Conservation (phyloP, 306 rosid species). For the Vigna angularis region DNA sequence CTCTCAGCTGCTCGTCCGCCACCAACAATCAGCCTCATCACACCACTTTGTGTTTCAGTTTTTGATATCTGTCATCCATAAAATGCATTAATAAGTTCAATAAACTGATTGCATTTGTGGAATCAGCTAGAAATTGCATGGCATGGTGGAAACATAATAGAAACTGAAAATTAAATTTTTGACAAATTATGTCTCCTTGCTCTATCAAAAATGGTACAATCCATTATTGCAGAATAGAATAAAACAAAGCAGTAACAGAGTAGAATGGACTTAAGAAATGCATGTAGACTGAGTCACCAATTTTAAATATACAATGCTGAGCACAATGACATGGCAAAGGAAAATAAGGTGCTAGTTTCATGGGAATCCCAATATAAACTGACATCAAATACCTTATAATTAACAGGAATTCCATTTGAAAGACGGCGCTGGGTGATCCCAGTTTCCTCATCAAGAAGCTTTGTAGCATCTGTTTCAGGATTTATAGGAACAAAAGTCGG, state of each 20-base stretch:
- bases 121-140: conserved; percentile 29
- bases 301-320: not conserved
- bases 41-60: conserved; percentile 91
- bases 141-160: not conserved
- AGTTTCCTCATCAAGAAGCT: conserved; percentile 84
- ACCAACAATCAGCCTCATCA: conserved; percentile 97
- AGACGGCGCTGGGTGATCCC: conserved; percentile 86
- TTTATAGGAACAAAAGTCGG: conserved; percentile 78
- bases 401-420: conserved; percentile 89
- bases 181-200: not conserved
- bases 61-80: conserved; percentile 73
- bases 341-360: conserved; percentile 30
- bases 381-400: conserved; percentile 77
- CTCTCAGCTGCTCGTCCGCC: conserved; percentile 98
- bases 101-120: conserved; percentile 24
- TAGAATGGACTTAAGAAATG: conserved; percentile 13
- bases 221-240: conserved; percentile 24
- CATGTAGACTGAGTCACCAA: conserved; percentile 12
- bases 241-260: conserved; percentile 8
- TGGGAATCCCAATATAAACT: conserved; percentile 35
- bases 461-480: conserved; percentile 61
- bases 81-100: conserved; percentile 20
- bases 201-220: not conserved
- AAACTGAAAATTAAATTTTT: conserved; percentile 16
- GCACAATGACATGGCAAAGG: conserved; percentile 30